phyloP scores from a whole-genome alignment of 805 yeast species.

The Millerago galiae region DNA sequence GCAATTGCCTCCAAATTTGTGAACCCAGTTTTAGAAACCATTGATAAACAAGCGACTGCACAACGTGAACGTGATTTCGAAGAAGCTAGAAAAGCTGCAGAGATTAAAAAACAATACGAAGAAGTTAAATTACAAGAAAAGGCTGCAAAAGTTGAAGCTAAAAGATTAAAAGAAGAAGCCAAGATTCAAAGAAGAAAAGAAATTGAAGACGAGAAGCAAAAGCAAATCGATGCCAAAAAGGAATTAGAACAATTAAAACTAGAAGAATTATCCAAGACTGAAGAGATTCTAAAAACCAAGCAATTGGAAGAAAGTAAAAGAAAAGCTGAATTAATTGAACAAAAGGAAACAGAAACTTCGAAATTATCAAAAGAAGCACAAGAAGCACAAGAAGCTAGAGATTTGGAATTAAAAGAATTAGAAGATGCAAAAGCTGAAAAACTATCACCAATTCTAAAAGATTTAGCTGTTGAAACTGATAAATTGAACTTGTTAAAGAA shows the following conservation, averaged over 20 bases:
- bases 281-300: constrained; percentile 30
- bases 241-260: constrained; percentile 26
- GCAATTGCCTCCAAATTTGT: constrained; percentile 75
- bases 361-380: constrained; percentile 19
- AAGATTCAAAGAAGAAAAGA: constrained; percentile 27
- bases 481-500: constrained; percentile 44
- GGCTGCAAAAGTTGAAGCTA: constrained; percentile 33
- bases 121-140: constrained; percentile 35
- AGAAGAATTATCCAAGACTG: constrained; percentile 29
- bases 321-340: constrained; percentile 23
- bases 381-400: constrained; percentile 42
- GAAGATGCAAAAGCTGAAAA: constrained; percentile 49
- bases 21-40: constrained; percentile 73
- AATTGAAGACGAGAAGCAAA: constrained; percentile 29
- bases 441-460: constrained; percentile 48
- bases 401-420: constrained; percentile 33
- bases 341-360: constrained; percentile 24
- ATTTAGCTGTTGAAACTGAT: constrained; percentile 41
- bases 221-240: constrained; percentile 25
- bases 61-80: constrained; percentile 57
- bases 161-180: constrained; percentile 31
- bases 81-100: constrained; percentile 29
- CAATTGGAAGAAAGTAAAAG: constrained; percentile 26
- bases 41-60: constrained; percentile 58
- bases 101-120: constrained; percentile 32